A percentile compares a stretch with the other conserved stretches of the same genome.
Conservation (phyloP, 176 grass and related monocot species). For the Areca catechu region DNA sequence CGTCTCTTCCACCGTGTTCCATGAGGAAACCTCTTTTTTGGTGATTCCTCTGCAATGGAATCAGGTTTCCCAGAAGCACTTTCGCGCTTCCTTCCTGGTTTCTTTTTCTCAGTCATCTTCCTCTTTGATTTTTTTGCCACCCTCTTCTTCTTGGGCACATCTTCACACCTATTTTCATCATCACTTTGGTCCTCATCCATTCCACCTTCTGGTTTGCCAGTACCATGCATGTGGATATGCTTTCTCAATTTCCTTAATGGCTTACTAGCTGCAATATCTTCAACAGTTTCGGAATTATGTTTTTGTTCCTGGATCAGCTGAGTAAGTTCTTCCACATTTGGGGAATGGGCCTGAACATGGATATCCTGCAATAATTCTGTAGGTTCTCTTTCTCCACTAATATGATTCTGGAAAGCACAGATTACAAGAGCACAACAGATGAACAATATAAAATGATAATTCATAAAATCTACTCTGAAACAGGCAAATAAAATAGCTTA, state of each 20-base stretch:
- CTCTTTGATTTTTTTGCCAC: conserved; percentile 28
- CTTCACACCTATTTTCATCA: conserved; percentile 27
- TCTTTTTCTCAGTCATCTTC: conserved; percentile 32
- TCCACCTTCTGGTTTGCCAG: conserved; percentile 15
- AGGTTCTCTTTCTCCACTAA: conserved; percentile 13
- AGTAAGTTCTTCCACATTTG: conserved; percentile 6
- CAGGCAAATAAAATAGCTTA: too few species aligned
- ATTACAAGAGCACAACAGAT: not conserved
- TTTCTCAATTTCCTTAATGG: conserved; percentile 29
- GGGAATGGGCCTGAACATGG: conserved; percentile 1
- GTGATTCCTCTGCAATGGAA: conserved; percentile 17
- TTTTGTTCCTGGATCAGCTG: conserved; percentile 24
- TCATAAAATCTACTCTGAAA: not conserved
- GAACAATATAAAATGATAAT: not conserved
- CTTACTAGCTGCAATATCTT: conserved; percentile 8
- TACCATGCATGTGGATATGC: conserved; percentile 18
- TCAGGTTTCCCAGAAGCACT: conserved; percentile 26
- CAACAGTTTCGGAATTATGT: conserved; percentile 12
- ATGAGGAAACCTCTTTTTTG: conserved; percentile 47
- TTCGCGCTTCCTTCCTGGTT: conserved; percentile 19
- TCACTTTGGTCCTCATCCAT: conserved; percentile 18
- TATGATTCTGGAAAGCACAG: conserved; percentile 14
- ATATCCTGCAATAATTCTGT: conserved; percentile 18
- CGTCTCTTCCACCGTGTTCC: conserved; percentile 43
- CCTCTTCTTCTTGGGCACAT: conserved; percentile 24